Conservation (phyloP, 1,284 basidiomycete species). For the Sporisorium graminicola region DNA sequence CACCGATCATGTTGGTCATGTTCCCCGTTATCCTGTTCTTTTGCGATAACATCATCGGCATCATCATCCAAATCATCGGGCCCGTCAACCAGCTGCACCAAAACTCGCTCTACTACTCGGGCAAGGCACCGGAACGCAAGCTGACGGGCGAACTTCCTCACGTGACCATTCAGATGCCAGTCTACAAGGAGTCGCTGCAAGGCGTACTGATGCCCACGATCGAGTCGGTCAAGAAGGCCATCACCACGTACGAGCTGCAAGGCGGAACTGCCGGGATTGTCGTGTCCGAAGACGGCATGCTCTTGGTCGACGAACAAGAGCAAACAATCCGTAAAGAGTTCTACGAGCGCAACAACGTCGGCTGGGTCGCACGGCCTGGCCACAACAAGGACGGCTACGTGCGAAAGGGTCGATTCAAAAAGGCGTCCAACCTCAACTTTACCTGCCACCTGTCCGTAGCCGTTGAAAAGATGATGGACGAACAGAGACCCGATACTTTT, state of each 20-base stretch:
- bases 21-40: no score
- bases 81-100: no score
- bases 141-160: no score
- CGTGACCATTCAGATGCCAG: constrained; percentile 76
- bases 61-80: no score
- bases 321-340: constrained; percentile 78
- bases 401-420: constrained; percentile 88
- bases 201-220: constrained; percentile 77
- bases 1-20: no score
- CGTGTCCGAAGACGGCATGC: constrained; percentile 82
- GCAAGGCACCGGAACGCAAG: no score
- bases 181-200: constrained; percentile 76
- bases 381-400: constrained; percentile 79
- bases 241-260: constrained; percentile 86
- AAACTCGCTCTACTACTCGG: no score
- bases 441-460: constrained; percentile 79
- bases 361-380: constrained; percentile 83
- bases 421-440: constrained; percentile 90
- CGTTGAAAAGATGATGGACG: constrained; percentile 78
- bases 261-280: constrained; percentile 82
- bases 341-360: constrained; percentile 81
- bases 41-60: no score
- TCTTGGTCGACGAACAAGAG: constrained; percentile 76
- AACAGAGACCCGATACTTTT: no score
- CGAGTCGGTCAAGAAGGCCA: constrained; percentile 83